phyloP scores from a whole-genome alignment of 164 flowering plant genomes.

The Magnolia sinica region DNA sequence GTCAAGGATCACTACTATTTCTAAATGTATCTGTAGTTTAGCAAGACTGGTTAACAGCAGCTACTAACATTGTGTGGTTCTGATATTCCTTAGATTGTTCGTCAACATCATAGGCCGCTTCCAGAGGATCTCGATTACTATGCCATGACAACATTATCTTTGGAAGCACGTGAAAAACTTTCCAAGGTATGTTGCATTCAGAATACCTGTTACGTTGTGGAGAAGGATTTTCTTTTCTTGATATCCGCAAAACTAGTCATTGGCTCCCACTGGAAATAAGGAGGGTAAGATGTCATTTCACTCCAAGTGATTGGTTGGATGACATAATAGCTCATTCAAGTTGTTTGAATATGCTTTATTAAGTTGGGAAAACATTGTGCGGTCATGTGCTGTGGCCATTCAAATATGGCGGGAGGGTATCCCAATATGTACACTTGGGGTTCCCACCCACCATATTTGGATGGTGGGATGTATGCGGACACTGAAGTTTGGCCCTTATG shows the following conservation, averaged over 20 bases:
- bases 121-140: conserved; percentile 82
- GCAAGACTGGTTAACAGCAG: background rate
- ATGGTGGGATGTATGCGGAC: background rate
- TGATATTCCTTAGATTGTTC: conserved; percentile 53
- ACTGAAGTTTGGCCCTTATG: background rate
- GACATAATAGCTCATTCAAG: background rate
- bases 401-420: background rate
- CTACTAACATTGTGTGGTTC: background rate
- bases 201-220: background rate
- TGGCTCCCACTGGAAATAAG: background rate
- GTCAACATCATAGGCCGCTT: conserved; percentile 72
- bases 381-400: background rate
- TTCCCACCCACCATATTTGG: background rate
- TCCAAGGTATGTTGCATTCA: conserved; percentile 56
- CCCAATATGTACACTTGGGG: background rate
- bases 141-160: conserved; percentile 76
- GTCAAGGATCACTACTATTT: background rate
- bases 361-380: background rate
- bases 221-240: background rate
- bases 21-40: no score
- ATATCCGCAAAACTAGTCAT: background rate
- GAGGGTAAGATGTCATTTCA: background rate
- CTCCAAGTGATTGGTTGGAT: background rate
- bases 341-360: background rate
- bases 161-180: conserved; percentile 90